Conservation (phyloP, 116 monocot species). For the Trichopus zeylanicus region DNA sequence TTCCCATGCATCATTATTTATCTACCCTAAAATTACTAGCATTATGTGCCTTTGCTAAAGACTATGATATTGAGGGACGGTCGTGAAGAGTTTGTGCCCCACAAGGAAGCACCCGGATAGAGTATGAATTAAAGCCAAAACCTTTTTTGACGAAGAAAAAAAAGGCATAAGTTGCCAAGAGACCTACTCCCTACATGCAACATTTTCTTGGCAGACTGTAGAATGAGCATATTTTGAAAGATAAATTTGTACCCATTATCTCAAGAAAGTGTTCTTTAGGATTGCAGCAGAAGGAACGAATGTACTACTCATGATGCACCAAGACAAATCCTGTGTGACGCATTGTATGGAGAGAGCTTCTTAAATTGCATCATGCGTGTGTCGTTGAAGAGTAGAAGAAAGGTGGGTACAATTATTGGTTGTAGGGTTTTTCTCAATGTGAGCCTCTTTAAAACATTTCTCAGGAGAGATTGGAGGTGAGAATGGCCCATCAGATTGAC, state of each 20-base stretch:
- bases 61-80: too few relatives aligned
- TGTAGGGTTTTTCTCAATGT: background rate
- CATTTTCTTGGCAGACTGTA: background rate
- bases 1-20: too few relatives aligned
- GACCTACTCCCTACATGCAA: background rate
- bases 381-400: background rate
- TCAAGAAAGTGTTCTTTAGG: background rate
- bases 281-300: background rate
- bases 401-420: background rate
- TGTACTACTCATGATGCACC: background rate
- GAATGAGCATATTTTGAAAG: background rate
- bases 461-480: background rate
- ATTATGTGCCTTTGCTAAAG: too few relatives aligned
- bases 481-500: background rate
- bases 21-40: too few relatives aligned
- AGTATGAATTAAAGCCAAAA: background rate
- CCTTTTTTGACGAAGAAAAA: too few relatives aligned
- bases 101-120: too few relatives aligned
- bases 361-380: background rate
- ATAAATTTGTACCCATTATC: background rate
- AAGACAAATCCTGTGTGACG: background rate
- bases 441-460: background rate
- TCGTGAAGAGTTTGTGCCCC: too few relatives aligned
- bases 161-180: too few relatives aligned
- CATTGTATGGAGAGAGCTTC: background rate